Conservation (phyloP, 1,284 basidiomycete genomes). For the Papiliotrema flavescens region DNA sequence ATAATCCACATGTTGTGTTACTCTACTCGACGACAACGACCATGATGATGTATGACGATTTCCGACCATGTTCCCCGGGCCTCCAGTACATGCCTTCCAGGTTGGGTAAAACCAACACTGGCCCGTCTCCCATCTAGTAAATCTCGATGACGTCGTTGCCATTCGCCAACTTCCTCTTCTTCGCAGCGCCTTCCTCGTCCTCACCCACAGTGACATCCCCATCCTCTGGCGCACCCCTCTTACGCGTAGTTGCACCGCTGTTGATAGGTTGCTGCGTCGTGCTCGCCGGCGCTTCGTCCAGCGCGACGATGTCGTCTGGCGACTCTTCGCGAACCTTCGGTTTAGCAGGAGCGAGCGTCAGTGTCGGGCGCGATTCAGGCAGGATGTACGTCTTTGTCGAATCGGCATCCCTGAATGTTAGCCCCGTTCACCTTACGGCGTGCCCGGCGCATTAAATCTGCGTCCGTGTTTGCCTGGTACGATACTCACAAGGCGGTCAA, state of each 20-base stretch:
- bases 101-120: too few species aligned
- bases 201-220: conserved; percentile 1
- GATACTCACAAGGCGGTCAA: conserved; percentile 65
- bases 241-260: conserved; percentile 8
- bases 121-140: background rate
- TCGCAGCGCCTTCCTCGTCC: background rate
- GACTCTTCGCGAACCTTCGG: conserved; percentile 7
- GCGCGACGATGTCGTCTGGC: conserved; percentile 9
- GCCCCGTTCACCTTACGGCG: background rate
- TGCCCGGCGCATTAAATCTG: too few species aligned
- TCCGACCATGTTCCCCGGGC: too few species aligned
- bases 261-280: background rate
- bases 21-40: too few species aligned
- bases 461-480: too few species aligned
- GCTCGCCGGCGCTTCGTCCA: conserved; percentile 1
- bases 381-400: conserved; percentile 10
- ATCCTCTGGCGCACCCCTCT: conserved; percentile 19
- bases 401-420: conserved; percentile 5
- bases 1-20: too few species aligned
- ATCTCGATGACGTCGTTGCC: background rate
- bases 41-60: too few species aligned
- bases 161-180: background rate
- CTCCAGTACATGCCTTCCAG: too few species aligned
- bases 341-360: conserved; percentile 10
- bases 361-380: conserved; percentile 7